phyloP scores from a whole-genome alignment of 2,329 filamentous ascomycete species.

The Malbranchea cinnamomea region DNA sequence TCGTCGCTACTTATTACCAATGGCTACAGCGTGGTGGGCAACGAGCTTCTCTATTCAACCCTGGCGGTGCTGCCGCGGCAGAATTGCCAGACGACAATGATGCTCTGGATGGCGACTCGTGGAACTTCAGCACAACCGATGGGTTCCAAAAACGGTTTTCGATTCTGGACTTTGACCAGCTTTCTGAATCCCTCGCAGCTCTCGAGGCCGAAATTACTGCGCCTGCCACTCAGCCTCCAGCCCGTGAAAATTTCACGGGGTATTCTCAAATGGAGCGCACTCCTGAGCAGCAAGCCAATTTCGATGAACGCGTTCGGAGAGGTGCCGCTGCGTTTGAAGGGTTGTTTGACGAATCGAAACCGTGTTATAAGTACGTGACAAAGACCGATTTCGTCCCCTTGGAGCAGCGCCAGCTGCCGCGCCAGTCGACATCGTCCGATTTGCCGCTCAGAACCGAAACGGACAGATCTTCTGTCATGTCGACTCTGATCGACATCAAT shows the following conservation, averaged over 20 bases:
- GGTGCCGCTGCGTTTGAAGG: conserved; percentile 42
- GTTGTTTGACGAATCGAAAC: conserved; percentile 40
- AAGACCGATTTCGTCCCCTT: conserved; percentile 35
- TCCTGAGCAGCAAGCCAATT: conserved; percentile 35
- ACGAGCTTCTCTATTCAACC: conserved; percentile 43
- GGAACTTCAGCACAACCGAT: conserved; percentile 51
- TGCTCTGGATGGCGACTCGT: conserved; percentile 36
- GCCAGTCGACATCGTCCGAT: conserved; percentile 36
- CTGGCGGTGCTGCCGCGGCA: conserved; percentile 42
- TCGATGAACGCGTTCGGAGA: conserved; percentile 42
- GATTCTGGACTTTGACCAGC: conserved; percentile 30
- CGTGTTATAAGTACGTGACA: conserved; percentile 44
- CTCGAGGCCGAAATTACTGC: conserved; percentile 23
- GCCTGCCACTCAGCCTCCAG: conserved; percentile 9
- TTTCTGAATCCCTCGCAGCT: conserved; percentile 32
- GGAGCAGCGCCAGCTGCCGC: conserved; percentile 25
- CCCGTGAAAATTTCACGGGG: conserved; percentile 17
- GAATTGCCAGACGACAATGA: conserved; percentile 31
- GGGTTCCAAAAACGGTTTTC: conserved; percentile 41
- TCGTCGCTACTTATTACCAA: conserved; percentile 34
- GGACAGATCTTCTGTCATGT: conserved; percentile 32
- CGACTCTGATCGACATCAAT: conserved; percentile 41
- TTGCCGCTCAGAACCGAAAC: conserved; percentile 36
- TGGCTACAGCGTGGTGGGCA: conserved; percentile 36
- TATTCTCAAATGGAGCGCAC: conserved; percentile 20